Percentiles rank a stretch among this genome's conserved stretches.
These are phyloP conservation scores for Boletus coccyginus DNA, from an alignment of 768 basidiomycete genomes.

Conservation along the genomic window DNA sequence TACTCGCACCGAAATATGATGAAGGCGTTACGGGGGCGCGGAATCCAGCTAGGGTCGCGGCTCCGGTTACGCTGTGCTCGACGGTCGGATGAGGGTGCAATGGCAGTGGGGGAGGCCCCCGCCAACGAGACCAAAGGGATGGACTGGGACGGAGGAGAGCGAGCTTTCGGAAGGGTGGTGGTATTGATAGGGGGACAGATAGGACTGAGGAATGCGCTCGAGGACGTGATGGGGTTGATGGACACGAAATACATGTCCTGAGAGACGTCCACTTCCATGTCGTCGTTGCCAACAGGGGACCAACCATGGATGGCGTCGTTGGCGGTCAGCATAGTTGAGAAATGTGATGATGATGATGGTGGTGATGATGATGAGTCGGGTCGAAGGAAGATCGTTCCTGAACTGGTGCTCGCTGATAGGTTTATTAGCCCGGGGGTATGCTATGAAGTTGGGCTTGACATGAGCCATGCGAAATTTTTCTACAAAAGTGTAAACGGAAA, in stretches of 20 bases:
- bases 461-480: background rate
- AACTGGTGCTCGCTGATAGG: background rate
- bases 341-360: background rate
- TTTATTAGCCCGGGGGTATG: constrained; percentile 8
- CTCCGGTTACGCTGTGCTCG: constrained; percentile 39
- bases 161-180: background rate
- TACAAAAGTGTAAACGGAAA: constrained; percentile 4
- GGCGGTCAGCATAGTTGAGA: constrained; percentile 7
- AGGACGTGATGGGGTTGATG: constrained; percentile 1
- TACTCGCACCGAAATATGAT: constrained; percentile 73
- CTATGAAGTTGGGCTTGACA: background rate
- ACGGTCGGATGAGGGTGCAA: constrained; percentile 38
- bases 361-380: background rate
- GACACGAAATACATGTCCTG: constrained; percentile 12
- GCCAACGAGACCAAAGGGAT: background rate
- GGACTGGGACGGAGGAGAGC: background rate
- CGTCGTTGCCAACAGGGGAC: constrained; percentile 27
- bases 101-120: background rate
- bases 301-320: constrained; percentile 22
- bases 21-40: constrained; percentile 68
- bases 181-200: constrained; percentile 16
- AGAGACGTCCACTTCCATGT: constrained; percentile 27
- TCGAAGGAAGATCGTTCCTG: background rate
- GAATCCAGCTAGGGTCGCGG: constrained; percentile 56
- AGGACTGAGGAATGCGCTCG: constrained; percentile 6